Percentiles rank a stretch among this genome's conserved stretches.
Conservation (phyloP, 2,329 filamentous ascomycete species). For the Bimuria novae-zelandiae region DNA sequence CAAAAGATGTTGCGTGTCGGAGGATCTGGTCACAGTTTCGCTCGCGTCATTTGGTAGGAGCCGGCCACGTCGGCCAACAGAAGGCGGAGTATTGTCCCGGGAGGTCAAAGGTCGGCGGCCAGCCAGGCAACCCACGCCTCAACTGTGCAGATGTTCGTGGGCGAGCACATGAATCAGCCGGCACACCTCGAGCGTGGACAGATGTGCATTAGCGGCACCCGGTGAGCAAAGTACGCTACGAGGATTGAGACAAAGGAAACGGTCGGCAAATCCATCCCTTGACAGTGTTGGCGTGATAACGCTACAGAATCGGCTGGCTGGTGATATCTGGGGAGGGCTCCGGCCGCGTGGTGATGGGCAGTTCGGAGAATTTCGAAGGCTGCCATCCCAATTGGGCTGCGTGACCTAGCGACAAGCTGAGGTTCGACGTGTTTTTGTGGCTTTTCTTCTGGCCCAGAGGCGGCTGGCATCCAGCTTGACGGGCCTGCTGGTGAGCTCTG, state of each 20-base stretch:
- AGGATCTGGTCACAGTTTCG: slow-evolving; percentile 16
- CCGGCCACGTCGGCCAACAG: slow-evolving; percentile 32
- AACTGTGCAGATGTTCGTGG: slow-evolving; percentile 21
- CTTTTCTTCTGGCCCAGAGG: slow-evolving; percentile 10
- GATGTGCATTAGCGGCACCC: slow-evolving; percentile 27
- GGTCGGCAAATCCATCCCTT: slow-evolving; percentile 11
- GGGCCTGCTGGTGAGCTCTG: slow-evolving; percentile 6
- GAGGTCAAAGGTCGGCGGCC: slow-evolving; percentile 21
- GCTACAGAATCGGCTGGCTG: background rate
- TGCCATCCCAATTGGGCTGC: background rate
- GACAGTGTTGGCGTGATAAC: background rate
- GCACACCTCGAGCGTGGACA: slow-evolving; percentile 15
- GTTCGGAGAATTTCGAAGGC: slow-evolving; percentile 7
- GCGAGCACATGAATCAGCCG: slow-evolving; percentile 21
- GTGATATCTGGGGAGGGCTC: background rate
- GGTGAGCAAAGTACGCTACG: slow-evolving; percentile 14
- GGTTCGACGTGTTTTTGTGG: slow-evolving; percentile 12
- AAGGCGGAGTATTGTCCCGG: slow-evolving; percentile 12
- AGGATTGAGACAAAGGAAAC: slow-evolving; percentile 4
- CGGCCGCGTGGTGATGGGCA: background rate
- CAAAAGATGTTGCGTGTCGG: background rate
- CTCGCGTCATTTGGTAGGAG: slow-evolving; percentile 26
- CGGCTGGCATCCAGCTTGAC: slow-evolving; percentile 11
- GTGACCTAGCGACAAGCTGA: background rate
- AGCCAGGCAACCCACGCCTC: slow-evolving; percentile 15